These are phyloP conservation scores for Nakazawaea pomicola DNA, from an alignment of 805 yeast species.

Conservation along the genomic window DNA sequence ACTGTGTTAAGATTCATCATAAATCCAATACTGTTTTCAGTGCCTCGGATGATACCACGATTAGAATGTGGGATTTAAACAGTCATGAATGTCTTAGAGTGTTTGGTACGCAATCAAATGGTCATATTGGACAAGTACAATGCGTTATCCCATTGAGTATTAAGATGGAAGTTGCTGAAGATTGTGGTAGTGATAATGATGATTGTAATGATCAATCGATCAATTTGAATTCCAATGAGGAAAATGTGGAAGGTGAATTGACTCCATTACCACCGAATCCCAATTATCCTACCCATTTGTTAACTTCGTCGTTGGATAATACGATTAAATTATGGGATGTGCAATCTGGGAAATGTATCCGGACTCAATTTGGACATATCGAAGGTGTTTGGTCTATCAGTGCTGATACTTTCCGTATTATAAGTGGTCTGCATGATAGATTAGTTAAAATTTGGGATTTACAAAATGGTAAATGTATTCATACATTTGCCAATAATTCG, in stretches of 20 bases:
- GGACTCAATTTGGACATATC: constrained; percentile 96
- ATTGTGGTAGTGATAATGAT: constrained; percentile 37
- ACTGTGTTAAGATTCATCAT: constrained; percentile 81
- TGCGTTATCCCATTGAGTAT: constrained; percentile 82
- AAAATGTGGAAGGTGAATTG: constrained; percentile 8
- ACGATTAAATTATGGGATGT: constrained; percentile 93
- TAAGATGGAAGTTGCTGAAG: constrained; percentile 53
- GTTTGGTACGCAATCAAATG: constrained; percentile 54
- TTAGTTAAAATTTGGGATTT: constrained; percentile 92
- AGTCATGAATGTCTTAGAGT: constrained; percentile 74
- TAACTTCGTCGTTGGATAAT: constrained; percentile 87
- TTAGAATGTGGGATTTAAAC: constrained; percentile 89
- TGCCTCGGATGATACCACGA: constrained; percentile 88
- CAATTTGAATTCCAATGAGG: constrained; percentile 4
- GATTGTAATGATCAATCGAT: constrained; percentile 17
- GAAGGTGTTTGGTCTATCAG: constrained; percentile 98
- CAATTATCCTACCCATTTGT: constrained; percentile 71
- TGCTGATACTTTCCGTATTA: constrained; percentile 91
- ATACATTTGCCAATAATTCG: constrained; percentile 76
- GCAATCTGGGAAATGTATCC: constrained; percentile 75
- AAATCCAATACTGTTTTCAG: constrained; percentile 75
- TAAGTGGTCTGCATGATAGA: constrained; percentile 92
- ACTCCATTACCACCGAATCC: constrained; percentile 15
- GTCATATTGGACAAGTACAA: constrained; percentile 94
- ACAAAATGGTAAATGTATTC: constrained; percentile 90